Conservation (phyloP, 805 yeast genomes). For the Candida wancherniae region DNA sequence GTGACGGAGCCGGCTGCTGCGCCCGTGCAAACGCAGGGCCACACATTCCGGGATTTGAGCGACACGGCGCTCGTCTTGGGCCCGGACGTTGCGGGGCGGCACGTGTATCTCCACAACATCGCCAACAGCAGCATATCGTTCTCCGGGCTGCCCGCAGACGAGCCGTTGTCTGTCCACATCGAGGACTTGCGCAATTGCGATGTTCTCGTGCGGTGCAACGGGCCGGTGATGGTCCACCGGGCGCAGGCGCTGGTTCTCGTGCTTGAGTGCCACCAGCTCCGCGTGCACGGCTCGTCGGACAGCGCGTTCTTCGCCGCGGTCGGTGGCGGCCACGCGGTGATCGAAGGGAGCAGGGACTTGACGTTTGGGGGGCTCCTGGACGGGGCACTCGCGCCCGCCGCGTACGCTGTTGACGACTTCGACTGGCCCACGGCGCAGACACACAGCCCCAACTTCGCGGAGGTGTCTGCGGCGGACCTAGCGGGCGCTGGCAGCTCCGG, state of each 20-base stretch:
- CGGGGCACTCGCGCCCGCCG: neutral
- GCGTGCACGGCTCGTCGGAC: conserved; percentile 11
- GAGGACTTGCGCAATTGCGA: conserved; percentile 14
- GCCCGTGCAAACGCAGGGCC: neutral
- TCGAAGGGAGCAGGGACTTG: conserved; percentile 24
- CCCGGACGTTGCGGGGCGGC: conserved; percentile 10
- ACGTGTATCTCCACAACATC: conserved; percentile 12
- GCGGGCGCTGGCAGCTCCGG: conserved; percentile 58
- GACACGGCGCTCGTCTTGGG: conserved; percentile 3
- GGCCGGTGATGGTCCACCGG: conserved; percentile 27
- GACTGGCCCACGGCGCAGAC: conserved; percentile 13
- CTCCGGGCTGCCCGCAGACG: conserved; percentile 5
- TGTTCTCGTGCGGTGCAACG: conserved; percentile 19
- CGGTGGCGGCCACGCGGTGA: conserved; percentile 21
- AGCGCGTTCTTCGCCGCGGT: conserved; percentile 18
- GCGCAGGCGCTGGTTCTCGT: conserved; percentile 10
- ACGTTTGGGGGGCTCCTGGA: conserved; percentile 4
- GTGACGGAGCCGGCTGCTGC: no score
- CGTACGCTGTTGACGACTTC: conserved; percentile 12
- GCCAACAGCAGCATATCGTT: conserved; percentile 1
- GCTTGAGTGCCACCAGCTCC: conserved; percentile 16
- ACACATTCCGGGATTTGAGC: conserved; percentile 1
- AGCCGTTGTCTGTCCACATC: conserved; percentile 22
- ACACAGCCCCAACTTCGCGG: conserved; percentile 15
- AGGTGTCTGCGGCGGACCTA: conserved; percentile 38